Evolutionary conservation across 31 red algal species (phyloP).

Genomic region (Endocladia muricata): DNA sequence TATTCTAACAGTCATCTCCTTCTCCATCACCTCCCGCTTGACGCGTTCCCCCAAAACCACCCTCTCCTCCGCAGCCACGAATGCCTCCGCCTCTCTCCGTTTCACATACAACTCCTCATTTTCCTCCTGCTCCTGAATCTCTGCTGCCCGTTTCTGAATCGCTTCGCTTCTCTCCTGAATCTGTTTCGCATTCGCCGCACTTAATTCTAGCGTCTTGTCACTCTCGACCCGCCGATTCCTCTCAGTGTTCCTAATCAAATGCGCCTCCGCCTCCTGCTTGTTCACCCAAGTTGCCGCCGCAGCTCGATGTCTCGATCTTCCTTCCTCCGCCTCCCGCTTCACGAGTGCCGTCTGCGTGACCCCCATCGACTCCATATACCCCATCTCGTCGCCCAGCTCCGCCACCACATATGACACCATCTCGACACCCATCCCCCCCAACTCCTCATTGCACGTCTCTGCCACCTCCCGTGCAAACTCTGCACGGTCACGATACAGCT

Average conservation of each 20-base stretch:
- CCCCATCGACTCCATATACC: conserved; percentile 39
- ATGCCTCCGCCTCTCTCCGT: conserved; percentile 5
- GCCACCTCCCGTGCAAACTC: conserved; percentile 32
- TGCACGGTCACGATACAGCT: conserved; percentile 36
- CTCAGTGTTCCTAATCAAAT: conserved; percentile 25
- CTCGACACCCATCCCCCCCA: conserved; percentile 46
- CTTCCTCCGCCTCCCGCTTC: conserved; percentile 45
- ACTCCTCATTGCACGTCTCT: conserved; percentile 10
- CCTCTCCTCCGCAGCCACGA: conserved; percentile 13
- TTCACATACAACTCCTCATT: conserved; percentile 11
- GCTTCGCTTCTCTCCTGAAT: conserved; percentile 8
- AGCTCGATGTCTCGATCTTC: conserved; percentile 14
- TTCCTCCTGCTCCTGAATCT: conserved; percentile 13
- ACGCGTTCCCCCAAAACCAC: conserved; percentile 15
- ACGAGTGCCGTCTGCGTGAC: conserved; percentile 31
- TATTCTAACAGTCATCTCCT: conserved; percentile 28
- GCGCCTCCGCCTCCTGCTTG: conserved; percentile 4
- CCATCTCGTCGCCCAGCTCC: conserved; percentile 17
- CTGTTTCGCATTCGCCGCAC: neutral
- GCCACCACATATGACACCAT: conserved; percentile 40
- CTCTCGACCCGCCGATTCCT: neutral
- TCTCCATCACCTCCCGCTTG: conserved; percentile 11
- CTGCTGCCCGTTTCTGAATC: conserved; percentile 1
- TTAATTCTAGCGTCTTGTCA: neutral
- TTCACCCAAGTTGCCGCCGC: neutral